Percentiles rank a stretch among this genome's conserved stretches.
These are phyloP conservation scores for Centaurea solstitialis DNA, from an alignment of 129 eudicot genomes.

Conservation along the genomic window DNA sequence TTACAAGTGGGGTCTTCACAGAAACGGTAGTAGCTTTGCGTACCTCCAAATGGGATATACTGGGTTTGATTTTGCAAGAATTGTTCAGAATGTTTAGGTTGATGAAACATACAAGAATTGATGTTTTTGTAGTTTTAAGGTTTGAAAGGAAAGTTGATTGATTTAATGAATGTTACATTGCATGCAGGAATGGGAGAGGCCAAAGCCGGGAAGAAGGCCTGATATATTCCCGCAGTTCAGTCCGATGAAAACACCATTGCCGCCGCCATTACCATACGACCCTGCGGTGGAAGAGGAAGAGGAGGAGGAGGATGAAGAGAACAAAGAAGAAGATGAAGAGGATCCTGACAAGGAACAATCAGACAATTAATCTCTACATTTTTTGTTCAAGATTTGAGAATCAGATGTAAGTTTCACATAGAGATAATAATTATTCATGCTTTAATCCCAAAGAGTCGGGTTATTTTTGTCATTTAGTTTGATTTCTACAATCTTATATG, in stretches of 20 bases:
- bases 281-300: constrained; percentile 52
- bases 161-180: constrained; percentile 20
- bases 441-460: background rate
- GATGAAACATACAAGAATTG: background rate
- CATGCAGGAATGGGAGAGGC: constrained; percentile 83
- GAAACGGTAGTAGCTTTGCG: too few relatives aligned
- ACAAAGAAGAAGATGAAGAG: constrained; percentile 46
- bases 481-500: too few relatives aligned
- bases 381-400: constrained; percentile 14
- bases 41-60: too few relatives aligned
- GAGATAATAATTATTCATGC: background rate
- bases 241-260: constrained; percentile 88
- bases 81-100: too few relatives aligned
- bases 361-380: constrained; percentile 23
- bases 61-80: too few relatives aligned
- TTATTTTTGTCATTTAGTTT: too few relatives aligned
- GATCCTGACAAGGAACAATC: constrained; percentile 36
- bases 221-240: constrained; percentile 84
- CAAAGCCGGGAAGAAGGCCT: constrained; percentile 81
- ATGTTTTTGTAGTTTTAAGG: too few relatives aligned
- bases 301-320: constrained; percentile 62
- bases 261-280: constrained; percentile 75
- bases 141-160: too few relatives aligned
- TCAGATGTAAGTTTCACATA: background rate
- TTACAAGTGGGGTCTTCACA: too few relatives aligned